Percentiles rank a stretch among this genome's conserved stretches.
Evolutionary conservation across 345 rosid genomes (phyloP).

Genomic region (Aethionema arabicum): DNA sequence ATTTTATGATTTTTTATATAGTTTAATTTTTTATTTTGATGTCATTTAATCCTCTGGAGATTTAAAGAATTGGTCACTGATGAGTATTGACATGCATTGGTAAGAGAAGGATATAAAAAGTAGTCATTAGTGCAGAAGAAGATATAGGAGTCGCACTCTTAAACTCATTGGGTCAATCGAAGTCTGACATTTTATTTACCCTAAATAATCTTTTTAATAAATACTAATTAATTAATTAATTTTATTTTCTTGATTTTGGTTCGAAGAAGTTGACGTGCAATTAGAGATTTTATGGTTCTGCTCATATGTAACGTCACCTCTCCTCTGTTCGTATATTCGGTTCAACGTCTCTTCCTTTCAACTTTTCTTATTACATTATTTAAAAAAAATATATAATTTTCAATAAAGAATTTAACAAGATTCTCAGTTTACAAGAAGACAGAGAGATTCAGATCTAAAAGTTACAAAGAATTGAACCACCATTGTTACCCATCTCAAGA

Average conservation of each 20-base stretch:
- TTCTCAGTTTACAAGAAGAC: not conserved
- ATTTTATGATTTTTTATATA: no score
- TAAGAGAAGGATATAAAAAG: conserved; percentile 36
- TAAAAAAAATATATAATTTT: not conserved
- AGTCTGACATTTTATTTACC: conserved; percentile 42
- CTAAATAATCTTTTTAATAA: conserved; percentile 29
- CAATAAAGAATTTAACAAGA: no score
- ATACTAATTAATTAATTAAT: not conserved
- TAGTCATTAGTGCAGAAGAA: conserved; percentile 32
- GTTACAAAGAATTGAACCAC: not conserved
- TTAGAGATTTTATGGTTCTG: conserved; percentile 35
- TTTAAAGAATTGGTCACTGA: conserved; percentile 26
- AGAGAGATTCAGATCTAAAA: not conserved
- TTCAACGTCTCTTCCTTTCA: conserved; percentile 32
- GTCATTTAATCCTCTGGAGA: conserved; percentile 20
- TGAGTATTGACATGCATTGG: conserved; percentile 42
- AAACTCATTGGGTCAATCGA: conserved; percentile 40
- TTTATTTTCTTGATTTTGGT: conserved; percentile 25
- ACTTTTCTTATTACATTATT: not conserved
- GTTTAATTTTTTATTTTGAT: no score
- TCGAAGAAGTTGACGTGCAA: conserved; percentile 37
- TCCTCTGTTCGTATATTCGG: conserved; percentile 37
- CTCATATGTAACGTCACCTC: conserved; percentile 45
- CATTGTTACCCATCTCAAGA: not conserved
- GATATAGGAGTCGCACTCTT: conserved; percentile 39